Conservation (phyloP, 345 rosid species). For the Aquilaria yunnanensis region DNA sequence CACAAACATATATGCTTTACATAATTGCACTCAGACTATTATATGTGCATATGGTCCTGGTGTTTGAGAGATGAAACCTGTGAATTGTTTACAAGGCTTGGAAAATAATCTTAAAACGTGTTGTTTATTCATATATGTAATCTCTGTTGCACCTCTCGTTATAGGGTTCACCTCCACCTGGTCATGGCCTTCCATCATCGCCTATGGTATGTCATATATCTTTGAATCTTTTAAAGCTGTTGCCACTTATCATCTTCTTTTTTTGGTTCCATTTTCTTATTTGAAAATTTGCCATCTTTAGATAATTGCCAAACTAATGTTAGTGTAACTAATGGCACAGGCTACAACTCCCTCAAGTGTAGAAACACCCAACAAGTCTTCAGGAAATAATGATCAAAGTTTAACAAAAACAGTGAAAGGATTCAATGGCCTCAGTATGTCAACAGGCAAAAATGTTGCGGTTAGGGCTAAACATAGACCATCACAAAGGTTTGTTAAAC, state of each 20-base stretch:
- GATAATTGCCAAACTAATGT: slow-evolving; percentile 8
- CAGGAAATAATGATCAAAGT: slow-evolving; percentile 62
- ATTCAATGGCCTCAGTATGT: slow-evolving; percentile 82
- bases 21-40: too few species aligned
- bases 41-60: too few species aligned
- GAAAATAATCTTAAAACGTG: slow-evolving; percentile 3
- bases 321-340: slow-evolving; percentile 37
- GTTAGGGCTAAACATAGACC: slow-evolving; percentile 38
- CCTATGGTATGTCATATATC: slow-evolving; percentile 41
- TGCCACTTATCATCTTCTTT: background rate
- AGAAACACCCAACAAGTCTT: slow-evolving; percentile 57
- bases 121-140: background rate
- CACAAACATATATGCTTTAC: too few species aligned
- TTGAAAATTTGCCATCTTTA: too few species aligned
- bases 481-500: slow-evolving; percentile 58
- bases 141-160: background rate
- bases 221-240: background rate
- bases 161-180: slow-evolving; percentile 47
- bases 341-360: slow-evolving; percentile 32
- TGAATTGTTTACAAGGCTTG: too few species aligned
- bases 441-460: slow-evolving; percentile 54
- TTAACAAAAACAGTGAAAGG: slow-evolving; percentile 79
- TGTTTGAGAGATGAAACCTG: background rate
- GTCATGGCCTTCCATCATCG: slow-evolving; percentile 35
- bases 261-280: background rate